Percentiles rank a stretch among this genome's conserved stretches.
These are phyloP conservation scores for Fusarium denticulatum DNA, from an alignment of 2,329 filamentous ascomycete species.

Conservation along the genomic window DNA sequence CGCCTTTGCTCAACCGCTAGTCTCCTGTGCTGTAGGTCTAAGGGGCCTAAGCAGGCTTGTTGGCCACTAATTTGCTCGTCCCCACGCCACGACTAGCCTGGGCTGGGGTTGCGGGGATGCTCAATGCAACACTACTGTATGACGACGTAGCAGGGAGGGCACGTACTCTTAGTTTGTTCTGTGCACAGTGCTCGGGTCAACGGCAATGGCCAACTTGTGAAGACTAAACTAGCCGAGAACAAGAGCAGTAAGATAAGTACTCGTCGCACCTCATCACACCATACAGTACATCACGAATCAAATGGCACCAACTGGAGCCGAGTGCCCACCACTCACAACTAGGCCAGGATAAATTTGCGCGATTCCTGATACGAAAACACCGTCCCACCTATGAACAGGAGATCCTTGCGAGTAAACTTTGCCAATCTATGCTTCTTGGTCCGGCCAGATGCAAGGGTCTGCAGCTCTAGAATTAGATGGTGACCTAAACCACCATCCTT, in stretches of 20 bases:
- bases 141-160: not conserved
- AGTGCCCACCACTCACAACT: not conserved
- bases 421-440: no score
- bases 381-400: no score
- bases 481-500: slow-evolving; percentile 44
- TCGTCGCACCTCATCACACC: not conserved
- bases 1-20: not conserved
- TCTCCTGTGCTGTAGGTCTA: not conserved
- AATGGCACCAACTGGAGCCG: not conserved
- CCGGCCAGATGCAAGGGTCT: slow-evolving; percentile 23
- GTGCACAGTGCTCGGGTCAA: not conserved
- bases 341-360: not conserved
- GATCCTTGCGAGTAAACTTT: no score
- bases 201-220: not conserved
- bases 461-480: slow-evolving; percentile 38
- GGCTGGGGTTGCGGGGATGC: not conserved
- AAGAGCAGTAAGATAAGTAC: not conserved
- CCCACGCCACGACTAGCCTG: not conserved
- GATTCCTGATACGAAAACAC: slow-evolving; percentile 41
- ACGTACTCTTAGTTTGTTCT: not conserved
- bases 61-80: not conserved
- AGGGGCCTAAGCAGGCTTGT: not conserved
- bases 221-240: not conserved
- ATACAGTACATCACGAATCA: not conserved
- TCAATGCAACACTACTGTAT: not conserved